Base-by-base conservation (phyloP, 257 asterid genomes). In the Solanum sitiens region DNA sequence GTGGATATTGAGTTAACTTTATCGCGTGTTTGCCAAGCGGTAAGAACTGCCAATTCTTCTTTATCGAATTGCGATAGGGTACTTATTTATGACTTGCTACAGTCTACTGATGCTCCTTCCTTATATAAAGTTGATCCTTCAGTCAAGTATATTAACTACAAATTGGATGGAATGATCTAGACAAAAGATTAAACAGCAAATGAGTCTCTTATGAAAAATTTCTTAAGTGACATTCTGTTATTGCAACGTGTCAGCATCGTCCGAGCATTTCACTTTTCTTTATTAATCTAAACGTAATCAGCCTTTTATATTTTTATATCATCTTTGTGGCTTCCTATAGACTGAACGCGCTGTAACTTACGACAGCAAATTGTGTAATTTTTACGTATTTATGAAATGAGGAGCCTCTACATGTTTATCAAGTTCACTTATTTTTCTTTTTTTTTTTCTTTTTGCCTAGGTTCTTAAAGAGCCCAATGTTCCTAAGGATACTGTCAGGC, bases 1-100 rank as follows among this genome's bases (percentile, higher is more conserved):
- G 93, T 91, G n/a, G 98, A 96, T 90, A 95, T 95, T n/a, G 98
- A 96, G 87, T 89, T 70, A 72, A 96, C 98, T 23, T 63, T 95
- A 39, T 93, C 93, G 3, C 96, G 71, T 83, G 98, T 96, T 42
- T 95, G 98, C 86, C 94, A 94, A 91, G 94, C 92, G 14, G 98
- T 95, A 92, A 91, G 95, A 86, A 83, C 88, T n/a, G 12, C 37
- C 59, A 40, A 40, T 40, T 89, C 35, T 47, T 32, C 11, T 15
- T 76, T 13, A 45, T 44, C 37, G 12, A 53, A 74, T 56, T 30
- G 32, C 40, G 0, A 11, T 18, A 59, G 67, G 72, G 40, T 87
- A 59, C 35, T 50, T 39, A 30, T 18, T 12, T 21, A 21, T 37
- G 50, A 11, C 47, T 13, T 61, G 37, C 76, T 39, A 32, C 25